These are phyloP conservation scores for Cryptomeria japonica DNA, from an alignment of 75 land plant genomes.

Conservation along the genomic window DNA sequence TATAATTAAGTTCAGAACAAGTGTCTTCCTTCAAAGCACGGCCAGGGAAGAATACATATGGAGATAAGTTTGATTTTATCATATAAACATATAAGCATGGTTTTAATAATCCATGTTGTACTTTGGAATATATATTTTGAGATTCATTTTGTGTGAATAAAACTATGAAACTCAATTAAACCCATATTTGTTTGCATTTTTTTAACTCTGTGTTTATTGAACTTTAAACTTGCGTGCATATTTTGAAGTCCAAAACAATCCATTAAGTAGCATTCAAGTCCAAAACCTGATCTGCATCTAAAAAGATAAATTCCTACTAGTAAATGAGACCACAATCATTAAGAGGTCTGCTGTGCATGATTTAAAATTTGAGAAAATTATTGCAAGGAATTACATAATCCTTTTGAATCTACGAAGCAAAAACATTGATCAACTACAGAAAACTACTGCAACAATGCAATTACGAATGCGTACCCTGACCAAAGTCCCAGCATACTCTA, in stretches of 20 bases:
- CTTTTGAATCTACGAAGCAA: not conserved
- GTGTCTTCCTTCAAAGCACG: not conserved
- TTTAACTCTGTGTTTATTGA: not conserved
- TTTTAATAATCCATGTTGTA: not conserved
- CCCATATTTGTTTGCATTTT: not conserved
- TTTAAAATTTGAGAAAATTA: not conserved
- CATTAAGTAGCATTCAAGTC: not conserved
- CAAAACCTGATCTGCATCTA: not conserved
- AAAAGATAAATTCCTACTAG: not conserved
- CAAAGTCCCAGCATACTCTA: slow-evolving; percentile 72
- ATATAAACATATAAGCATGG: not conserved
- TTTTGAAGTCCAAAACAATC: not conserved
- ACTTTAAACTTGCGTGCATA: not conserved
- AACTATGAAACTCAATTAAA: not conserved
- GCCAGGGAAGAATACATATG: not conserved
- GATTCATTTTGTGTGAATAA: not conserved
- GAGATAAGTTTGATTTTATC: not conserved
- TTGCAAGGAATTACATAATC: not conserved
- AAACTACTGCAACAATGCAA: slow-evolving; percentile 6
- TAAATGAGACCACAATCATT: not conserved
- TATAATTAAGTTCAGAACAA: not conserved
- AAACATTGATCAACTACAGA: not conserved
- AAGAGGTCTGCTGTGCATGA: not conserved
- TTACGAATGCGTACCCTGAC: slow-evolving; percentile 51
- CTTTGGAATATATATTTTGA: not conserved